Conservation (phyloP, 129 eudicot genomes). For the Deinandra increscens region DNA sequence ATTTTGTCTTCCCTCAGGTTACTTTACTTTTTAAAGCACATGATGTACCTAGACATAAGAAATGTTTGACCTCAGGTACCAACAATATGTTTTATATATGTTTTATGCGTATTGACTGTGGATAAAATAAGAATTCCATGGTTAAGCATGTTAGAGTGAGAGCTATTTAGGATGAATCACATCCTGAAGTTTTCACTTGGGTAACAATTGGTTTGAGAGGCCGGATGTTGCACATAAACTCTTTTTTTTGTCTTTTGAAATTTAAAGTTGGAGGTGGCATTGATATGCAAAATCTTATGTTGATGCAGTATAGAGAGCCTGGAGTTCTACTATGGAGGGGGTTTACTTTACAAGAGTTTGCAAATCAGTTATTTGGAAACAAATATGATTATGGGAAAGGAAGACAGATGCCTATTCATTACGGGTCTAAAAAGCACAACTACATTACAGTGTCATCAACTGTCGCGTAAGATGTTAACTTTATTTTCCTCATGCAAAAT, state of each 20-base stretch:
- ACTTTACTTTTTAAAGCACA: neutral
- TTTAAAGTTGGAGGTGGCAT: conserved; percentile 9
- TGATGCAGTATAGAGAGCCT: conserved; percentile 89
- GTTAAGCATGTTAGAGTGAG: too few species aligned
- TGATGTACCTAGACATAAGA: too few species aligned
- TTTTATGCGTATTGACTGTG: too few species aligned
- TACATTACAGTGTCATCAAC: conserved; percentile 86
- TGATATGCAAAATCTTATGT: conserved; percentile 2
- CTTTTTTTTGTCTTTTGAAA: neutral
- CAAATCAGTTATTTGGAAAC: conserved; percentile 77
- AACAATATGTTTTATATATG: too few species aligned
- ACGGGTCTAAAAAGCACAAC: conserved; percentile 78
- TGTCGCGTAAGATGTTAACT: conserved; percentile 58
- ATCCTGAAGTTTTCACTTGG: too few species aligned
- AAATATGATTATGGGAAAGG: conserved; percentile 83
- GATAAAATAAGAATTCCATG: too few species aligned
- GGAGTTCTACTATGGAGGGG: conserved; percentile 97
- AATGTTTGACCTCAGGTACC: too few species aligned
- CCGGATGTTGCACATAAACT: neutral
- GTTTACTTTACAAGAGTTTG: conserved; percentile 85
- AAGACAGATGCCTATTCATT: conserved; percentile 93
- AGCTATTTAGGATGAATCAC: too few species aligned
- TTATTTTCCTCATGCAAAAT: neutral
- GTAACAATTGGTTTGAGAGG: neutral
- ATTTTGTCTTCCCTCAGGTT: conserved; percentile 91